Conservation (phyloP, 2,329 filamentous ascomycete genomes). For the Bipolaris gigantea region DNA sequence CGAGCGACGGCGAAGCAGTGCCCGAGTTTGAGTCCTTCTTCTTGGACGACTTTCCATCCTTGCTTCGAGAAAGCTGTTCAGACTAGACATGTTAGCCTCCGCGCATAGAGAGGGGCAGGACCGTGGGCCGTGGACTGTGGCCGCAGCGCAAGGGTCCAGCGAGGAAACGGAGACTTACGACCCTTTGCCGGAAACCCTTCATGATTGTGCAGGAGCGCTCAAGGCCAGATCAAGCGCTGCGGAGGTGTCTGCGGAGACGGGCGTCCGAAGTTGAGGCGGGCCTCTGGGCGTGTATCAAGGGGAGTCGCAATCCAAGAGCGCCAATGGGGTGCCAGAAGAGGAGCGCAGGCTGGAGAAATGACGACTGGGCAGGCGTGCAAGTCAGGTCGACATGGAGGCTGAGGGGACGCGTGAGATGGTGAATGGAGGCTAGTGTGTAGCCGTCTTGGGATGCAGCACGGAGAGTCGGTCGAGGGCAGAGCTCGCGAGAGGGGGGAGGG, state of each 20-base stretch:
- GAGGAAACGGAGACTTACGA: constrained; percentile 66
- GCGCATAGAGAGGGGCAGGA: constrained; percentile 32
- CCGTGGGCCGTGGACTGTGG: constrained; percentile 8
- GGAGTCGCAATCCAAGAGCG: constrained; percentile 30
- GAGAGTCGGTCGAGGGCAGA: constrained; percentile 28
- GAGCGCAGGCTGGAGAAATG: constrained; percentile 25
- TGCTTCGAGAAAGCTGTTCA: constrained; percentile 87
- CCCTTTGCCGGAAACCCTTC: constrained; percentile 97
- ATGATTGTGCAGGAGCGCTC: constrained; percentile 62
- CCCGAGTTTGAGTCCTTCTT: constrained; percentile 65
- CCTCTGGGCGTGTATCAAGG: constrained; percentile 27
- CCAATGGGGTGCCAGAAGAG: constrained; percentile 29
- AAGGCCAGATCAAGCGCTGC: constrained; percentile 35
- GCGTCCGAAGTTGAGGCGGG: constrained; percentile 26
- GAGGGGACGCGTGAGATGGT: constrained; percentile 25
- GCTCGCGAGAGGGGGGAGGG: constrained; percentile 25
- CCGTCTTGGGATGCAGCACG: constrained; percentile 27
- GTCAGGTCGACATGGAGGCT: constrained; percentile 38
- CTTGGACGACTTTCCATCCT: constrained; percentile 78
- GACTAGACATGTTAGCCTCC: constrained; percentile 60
- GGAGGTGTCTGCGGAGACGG: constrained; percentile 29
- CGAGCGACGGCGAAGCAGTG: constrained; percentile 75
- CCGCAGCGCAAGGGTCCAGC: constrained; percentile 25
- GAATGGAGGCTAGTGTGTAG: constrained; percentile 35
- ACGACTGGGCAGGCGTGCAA: constrained; percentile 16